Evolutionary conservation across 2,329 filamentous ascomycete genomes (phyloP), one percentile per base, ranked within the genome.

Genomic region (Paraphoma sp.): DNA sequence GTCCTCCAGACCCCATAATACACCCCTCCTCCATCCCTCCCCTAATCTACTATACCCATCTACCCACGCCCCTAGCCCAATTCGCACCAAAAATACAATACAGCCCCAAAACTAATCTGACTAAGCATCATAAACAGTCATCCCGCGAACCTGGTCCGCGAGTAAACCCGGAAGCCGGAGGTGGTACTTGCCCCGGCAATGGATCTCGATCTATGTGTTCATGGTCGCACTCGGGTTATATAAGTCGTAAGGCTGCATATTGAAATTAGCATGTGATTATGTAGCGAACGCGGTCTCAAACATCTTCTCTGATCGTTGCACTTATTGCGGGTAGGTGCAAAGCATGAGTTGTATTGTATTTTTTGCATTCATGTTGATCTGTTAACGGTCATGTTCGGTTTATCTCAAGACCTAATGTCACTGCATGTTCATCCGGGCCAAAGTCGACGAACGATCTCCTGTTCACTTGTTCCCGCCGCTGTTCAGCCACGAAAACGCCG

Each of bases 401-500:
- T 23, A 23, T 23, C 3, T 23, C 23, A 23, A 23, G 23, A 23
- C 23, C 2, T 23, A 23, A 23, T 23, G 23, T 2, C 23, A 23
- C 23, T 23, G 23, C 23, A 23, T 23, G 23, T 23, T 23, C 23
- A 23, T 2, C 23, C 23, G 5, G 23, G 23, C 3, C 6, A 17
- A 23, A 45, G 14, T 40, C 17, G n/a, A 29, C 18, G 12, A 11
- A 8, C 9, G 12, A 47, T 30, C 17, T 31, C 23, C 23, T 16
- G 8, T 42, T 62, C 57, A 76, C 54, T 69, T 75, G 1, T 66
- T 59, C 28, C 68, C 67, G 18, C 68, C 63, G 47, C 62, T 67
- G 48, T 90, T 94, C 81, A 97, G 89, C 93, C 93, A 98, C 11
- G 91, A 89, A 79, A 98, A 98, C 2, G 94, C 94, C 56, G 92